Base-by-base conservation (phyloP, 140 eudicot species). In the Oenanthe javanica region DNA sequence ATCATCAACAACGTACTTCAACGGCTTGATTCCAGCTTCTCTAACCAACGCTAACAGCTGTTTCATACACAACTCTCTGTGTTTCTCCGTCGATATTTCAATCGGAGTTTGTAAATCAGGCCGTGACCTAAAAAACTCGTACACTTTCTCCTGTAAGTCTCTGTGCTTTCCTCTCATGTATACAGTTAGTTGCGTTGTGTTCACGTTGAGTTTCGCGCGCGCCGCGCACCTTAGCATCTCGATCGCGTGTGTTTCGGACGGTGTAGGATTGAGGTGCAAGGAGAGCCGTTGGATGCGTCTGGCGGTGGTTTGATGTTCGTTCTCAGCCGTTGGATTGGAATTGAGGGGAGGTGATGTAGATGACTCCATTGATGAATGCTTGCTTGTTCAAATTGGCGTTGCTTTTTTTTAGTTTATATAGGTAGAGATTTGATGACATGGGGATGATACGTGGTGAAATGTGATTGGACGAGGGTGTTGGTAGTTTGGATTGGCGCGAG, bases 101-200 rank as follows among this genome's bases (percentile, higher is more conserved):
- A 94, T 81, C 27, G 98, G 98, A 23, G 98, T 94, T 36, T 86
- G 98, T 16, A 94, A 87, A 72, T 94, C 96, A 21, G 96, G 97
- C 83, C 96, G 80, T 3, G 90, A 82, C 59, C 86, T 86, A n/a
- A 90, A 94, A 64, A 92, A 94, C 57, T 89, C 95, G 63, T 83
- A 94, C 13, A 94, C 90, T 80, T 78, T 82, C 69, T 92, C 95
- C 78, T 92, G 98, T 47, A 90, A 13, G 47, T 94, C 98, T 75
- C 89, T 86, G 82, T 94, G 87, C 76, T 88, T 90, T 75, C 97
- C 97, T 79, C 98, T 85, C 91, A 94, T 84, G 77, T 71, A 90
- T 14, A 36, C 31, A 31, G 91, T 74, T 27, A 94, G 83, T 61
- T 82, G 77, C 49, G 78, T 83, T 8, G 85, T 77, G 84, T 79